phyloP scores from a whole-genome alignment of 768 basidiomycete genomes.

The Russula griseocarnosa region DNA sequence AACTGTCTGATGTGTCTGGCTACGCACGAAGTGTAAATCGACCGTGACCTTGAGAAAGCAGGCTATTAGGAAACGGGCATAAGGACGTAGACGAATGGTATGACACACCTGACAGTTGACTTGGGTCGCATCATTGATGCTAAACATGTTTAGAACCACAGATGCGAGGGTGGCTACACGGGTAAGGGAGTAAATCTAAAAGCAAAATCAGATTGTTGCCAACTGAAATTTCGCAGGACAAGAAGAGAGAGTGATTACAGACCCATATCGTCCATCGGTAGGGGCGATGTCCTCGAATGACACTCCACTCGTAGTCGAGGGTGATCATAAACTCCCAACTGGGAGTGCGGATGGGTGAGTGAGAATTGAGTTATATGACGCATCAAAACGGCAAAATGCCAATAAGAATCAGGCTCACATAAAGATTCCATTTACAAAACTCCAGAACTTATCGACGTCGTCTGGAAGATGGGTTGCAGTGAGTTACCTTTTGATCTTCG shows the following conservation, averaged over 20 bases:
- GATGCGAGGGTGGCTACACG: constrained; percentile 1
- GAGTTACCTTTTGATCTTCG: neutral
- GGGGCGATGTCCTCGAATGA: constrained; percentile 4
- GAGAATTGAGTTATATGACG: neutral
- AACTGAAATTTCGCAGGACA: neutral
- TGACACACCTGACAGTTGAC: constrained; percentile 15
- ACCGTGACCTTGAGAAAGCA: neutral
- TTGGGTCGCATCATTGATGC: neutral
- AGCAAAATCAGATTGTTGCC: neutral
- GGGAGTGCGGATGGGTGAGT: neutral
- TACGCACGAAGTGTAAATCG: neutral
- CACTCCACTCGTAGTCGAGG: neutral
- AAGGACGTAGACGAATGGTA: neutral
- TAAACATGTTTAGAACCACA: neutral
- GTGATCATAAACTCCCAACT: neutral
- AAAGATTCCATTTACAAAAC: neutral
- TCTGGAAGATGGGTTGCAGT: neutral
- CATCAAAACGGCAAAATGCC: too few relatives aligned
- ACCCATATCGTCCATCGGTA: constrained; percentile 21
- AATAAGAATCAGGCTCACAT: neutral
- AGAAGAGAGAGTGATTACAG: neutral
- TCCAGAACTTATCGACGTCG: neutral
- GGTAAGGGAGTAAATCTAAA: constrained; percentile 17
- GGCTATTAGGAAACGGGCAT: neutral
- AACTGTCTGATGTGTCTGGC: neutral